Evolutionary conservation across 169 alveolate species (phyloP), one percentile per base, ranked within the genome.

Genomic region (Eimeria zaria): DNA sequence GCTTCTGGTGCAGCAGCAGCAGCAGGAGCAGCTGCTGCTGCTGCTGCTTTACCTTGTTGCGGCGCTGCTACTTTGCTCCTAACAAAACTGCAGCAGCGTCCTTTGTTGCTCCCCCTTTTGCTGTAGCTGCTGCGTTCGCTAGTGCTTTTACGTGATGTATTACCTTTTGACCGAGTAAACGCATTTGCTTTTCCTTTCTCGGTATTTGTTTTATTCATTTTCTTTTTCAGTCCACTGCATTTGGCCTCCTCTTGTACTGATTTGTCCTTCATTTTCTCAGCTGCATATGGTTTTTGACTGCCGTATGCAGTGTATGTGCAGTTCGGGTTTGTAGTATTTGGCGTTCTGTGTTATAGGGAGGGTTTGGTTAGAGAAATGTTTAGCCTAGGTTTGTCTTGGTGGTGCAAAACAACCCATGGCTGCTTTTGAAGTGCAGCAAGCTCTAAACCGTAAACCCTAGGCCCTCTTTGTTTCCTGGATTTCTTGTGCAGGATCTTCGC

Each of bases 401-500:
- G 6, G 39, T 74, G n/a, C n/a, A n/a, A n/a, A n/a, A n/a, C n/a
- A n/a, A n/a, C n/a, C n/a, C n/a, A n/a, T 16, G 58, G 60, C 11
- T 36, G 18, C 41, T 36, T 46, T 8, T 30, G 78, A 24, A 67
- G n/a, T 14, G 33, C 48, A 74, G 53, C 41, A 2, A 74, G 33
- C n/a, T n/a, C n/a, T n/a, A n/a, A n/a, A n/a, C n/a, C n/a, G n/a
- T n/a, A n/a, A n/a, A n/a, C n/a, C n/a, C n/a, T n/a, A n/a, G n/a
- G n/a, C n/a, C n/a, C 24, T 48, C 51, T 30, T 8, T 20, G 16
- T 51, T 51, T 22, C 69, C 8, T 14, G 58, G 1, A 80, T 85
- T 64, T 67, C 55, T 39, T 8, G 76, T 53, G 95, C 88, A 92
- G 96, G 91, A 92, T 22, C 71, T 76, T 48, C 83, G 83, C n/a